Evolutionary conservation across 1,139 yeast species (phyloP), one percentile per base, ranked within the genome.

Genomic region (Wickerhamomyces sp.): DNA sequence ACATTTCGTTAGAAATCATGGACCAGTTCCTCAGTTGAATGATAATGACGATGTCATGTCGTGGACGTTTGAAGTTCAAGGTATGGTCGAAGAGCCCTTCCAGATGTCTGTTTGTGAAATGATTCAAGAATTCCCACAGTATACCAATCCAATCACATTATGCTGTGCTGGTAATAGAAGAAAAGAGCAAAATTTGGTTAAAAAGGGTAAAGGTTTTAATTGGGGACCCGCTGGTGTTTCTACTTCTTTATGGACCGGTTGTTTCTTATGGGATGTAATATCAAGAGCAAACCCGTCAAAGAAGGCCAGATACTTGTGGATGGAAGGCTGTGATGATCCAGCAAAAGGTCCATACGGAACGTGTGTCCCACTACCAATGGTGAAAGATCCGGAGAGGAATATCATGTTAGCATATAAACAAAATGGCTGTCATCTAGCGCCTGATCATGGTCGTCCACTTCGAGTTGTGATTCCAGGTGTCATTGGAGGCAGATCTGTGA

Each of bases 151-250:
- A 6, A 57, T 65, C 4, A 64, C 69, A 1, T 42, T 65, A 18
- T 62, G 62, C 18, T 65, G 69, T 48, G 69, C 68, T 6, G 69
- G 68, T 7, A 65, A 65, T 44, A 54, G 69, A 38, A 56, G 68
- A 33, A 62, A 61, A 40, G 68, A 65, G 43, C 67, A 64, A 46
- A 65, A 65, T 44, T 48, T 62, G 53, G 68, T 62, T 10, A 56
- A 59, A 30, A 63, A 64, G 39, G 65, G 67, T 9, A 54, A 62
- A 11, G 68, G 68, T 10, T 65, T 65, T 51, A 63, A 62, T 43
- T 65, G 69, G 69, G 67, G 67, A 13, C 56, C 67, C 2, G 65
- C 61, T 4, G 69, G 67, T 27, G 56, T 58, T 13, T 65, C 68
- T 1, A 63, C 66, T 6, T 57, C 67, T 0, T 43, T 64, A 29